Evolutionary conservation across 805 yeast species (phyloP).

Genomic region (Ogataea methylovora): DNA sequence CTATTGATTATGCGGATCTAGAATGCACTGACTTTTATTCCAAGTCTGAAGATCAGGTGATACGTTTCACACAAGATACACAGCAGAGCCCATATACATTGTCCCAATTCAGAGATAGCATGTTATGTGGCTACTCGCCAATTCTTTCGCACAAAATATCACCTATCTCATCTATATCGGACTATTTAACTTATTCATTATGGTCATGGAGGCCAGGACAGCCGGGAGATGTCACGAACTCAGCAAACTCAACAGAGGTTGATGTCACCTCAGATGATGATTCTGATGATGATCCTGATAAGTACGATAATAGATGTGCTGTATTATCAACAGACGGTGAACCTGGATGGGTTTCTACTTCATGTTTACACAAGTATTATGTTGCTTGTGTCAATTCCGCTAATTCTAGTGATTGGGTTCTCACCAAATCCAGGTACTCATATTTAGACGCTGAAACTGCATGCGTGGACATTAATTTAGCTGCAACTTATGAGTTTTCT

Average conservation of each 20-base stretch:
- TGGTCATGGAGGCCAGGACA: conserved; percentile 76
- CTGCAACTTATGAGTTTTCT: conserved; percentile 28
- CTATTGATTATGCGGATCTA: neutral
- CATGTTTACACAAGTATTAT: conserved; percentile 50
- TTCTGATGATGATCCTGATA: conserved; percentile 10
- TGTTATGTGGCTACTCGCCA: conserved; percentile 61
- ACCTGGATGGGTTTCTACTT: conserved; percentile 44
- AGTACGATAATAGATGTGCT: conserved; percentile 31
- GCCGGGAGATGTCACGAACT: conserved; percentile 29
- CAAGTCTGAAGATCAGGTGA: no score
- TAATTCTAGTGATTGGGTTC: conserved; percentile 35
- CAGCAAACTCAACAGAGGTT: neutral
- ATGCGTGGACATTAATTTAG: conserved; percentile 13
- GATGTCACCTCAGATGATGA: neutral
- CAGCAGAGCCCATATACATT: conserved; percentile 29
- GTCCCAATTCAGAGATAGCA: conserved; percentile 27
- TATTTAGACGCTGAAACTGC: conserved; percentile 38
- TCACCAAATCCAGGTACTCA: conserved; percentile 24
- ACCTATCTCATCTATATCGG: conserved; percentile 20
- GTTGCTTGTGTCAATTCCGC: conserved; percentile 48
- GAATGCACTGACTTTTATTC: conserved; percentile 4
- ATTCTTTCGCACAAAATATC: conserved; percentile 37
- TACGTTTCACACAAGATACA: conserved; percentile 29
- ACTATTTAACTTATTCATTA: conserved; percentile 27
- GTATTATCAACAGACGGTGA: no score